Conservation (phyloP, 352 stramenopile species). For the Globisporangium iwayamae region DNA sequence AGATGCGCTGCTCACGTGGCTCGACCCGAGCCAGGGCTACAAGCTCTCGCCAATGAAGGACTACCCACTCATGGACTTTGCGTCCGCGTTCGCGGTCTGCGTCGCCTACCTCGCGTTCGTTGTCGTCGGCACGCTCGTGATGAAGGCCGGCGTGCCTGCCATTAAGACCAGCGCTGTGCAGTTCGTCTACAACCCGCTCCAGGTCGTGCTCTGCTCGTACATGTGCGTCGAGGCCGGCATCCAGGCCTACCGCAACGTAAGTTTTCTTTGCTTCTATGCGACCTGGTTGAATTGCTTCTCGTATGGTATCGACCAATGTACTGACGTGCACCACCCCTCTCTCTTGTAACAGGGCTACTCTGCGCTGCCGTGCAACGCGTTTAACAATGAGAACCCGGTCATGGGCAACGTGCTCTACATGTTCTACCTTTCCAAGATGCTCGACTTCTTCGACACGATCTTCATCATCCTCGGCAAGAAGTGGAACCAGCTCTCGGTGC, state of each 20-base stretch:
- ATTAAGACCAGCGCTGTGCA: slow-evolving; percentile 85
- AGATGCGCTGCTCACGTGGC: slow-evolving; percentile 44
- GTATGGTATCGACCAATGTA: not conserved
- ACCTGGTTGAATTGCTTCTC: not conserved
- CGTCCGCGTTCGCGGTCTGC: slow-evolving; percentile 50
- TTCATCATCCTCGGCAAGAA: slow-evolving; percentile 99
- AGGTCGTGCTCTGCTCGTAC: slow-evolving; percentile 96
- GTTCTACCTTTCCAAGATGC: slow-evolving; percentile 98
- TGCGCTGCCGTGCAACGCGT: slow-evolving; percentile 91
- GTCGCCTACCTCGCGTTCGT: slow-evolving; percentile 66
- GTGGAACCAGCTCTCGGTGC: slow-evolving; percentile 96
- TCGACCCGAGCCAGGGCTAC: slow-evolving; percentile 38
- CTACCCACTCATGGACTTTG: slow-evolving; percentile 50
- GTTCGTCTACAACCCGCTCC: slow-evolving; percentile 97
- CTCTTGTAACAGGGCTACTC: slow-evolving; percentile 66
- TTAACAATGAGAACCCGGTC: slow-evolving; percentile 85
- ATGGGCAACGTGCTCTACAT: slow-evolving; percentile 96
- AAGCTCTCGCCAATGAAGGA: slow-evolving; percentile 42
- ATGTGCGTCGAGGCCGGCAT: slow-evolving; percentile 94
- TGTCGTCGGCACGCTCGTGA: slow-evolving; percentile 66
- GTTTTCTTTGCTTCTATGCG: slow-evolving; percentile 3
- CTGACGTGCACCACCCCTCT: too few species aligned
- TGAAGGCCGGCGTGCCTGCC: slow-evolving; percentile 67
- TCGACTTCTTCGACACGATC: slow-evolving; percentile 93
- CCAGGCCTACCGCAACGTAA: slow-evolving; percentile 88